Conservation (phyloP, 2,329 filamentous ascomycete genomes). For the Sclerotinia borealis region DNA sequence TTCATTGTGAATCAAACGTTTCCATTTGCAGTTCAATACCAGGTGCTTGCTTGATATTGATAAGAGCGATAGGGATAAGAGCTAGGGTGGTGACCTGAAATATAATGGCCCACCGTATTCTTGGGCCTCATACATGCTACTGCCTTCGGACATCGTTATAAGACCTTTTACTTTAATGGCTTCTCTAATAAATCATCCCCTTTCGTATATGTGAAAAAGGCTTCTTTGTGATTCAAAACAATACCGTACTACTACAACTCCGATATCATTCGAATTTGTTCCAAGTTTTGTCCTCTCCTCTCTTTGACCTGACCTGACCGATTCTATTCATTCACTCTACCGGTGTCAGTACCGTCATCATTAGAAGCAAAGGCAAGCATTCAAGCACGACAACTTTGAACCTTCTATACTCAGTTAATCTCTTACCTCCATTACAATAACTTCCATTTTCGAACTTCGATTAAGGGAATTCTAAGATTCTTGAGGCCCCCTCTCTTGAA, state of each 20-base stretch:
- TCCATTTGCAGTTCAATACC: background rate
- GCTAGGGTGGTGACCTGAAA: background rate
- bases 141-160: too few relatives aligned
- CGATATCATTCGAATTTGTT: background rate
- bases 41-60: background rate
- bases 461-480: background rate
- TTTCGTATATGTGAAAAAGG: background rate
- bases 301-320: background rate
- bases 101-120: background rate
- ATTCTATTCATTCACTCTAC: background rate
- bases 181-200: too few relatives aligned
- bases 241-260: background rate
- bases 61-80: background rate
- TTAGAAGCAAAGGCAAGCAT: background rate
- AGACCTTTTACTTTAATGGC: background rate
- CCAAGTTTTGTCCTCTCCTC: background rate
- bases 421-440: background rate
- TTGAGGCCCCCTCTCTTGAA: constrained; percentile 11
- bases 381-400: background rate
- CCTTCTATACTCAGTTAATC: background rate
- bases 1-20: too few relatives aligned
- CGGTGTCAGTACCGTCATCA: background rate
- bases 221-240: background rate
- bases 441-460: background rate
- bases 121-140: background rate